Evolutionary conservation across 768 basidiomycete species (phyloP), one percentile per base, ranked within the genome.

Genomic region (Mrakia gelida): DNA sequence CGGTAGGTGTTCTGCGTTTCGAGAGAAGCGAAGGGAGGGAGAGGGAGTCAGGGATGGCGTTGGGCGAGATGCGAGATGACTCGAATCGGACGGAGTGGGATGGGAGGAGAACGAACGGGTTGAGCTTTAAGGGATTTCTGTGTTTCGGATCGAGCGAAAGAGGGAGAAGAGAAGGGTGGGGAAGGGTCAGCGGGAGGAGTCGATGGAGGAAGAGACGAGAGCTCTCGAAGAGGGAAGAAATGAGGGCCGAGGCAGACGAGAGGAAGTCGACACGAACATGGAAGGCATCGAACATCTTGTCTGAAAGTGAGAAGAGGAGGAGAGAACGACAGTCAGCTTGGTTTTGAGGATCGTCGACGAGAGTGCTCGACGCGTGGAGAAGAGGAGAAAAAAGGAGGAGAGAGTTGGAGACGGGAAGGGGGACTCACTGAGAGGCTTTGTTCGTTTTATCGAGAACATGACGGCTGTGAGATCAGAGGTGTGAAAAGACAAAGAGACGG

Each of bases 391-490:
- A 67, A 15, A 67, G 59, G 59, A 59, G 26, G 59, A 23, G 54
- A n/a, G 8, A 56, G 18, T 54, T 54, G 54, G 59, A 9, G 18
- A 59, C 3, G 59, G 34, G 26, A 41, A 26, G 11, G 26, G 8
- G 13, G 34, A 45, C 67, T 18, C 1, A 70, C 67, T 18, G 23
- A 70, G 67, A 21, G 67, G 34, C 26, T 70, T 70, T 9, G 34
- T 70, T 41, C 67, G 67, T 41, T 70, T 70, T 41, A 70, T 34
- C 34, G 67, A 70, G 67, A 70, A 70, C 67, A 70, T 70, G 41
- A 70, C 67, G 41, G 67, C 67, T 70, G 41, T 70, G 38, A 1
- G 67, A 70, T 10, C 9, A 59, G 11, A 59, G 1, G 59, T 2
- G 45, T 45, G 4, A 26, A 1, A 26, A 52, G 6, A 30, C 21